These are phyloP conservation scores for Starmerella scarabaei DNA, from an alignment of 805 yeast species.

Conservation along the genomic window DNA sequence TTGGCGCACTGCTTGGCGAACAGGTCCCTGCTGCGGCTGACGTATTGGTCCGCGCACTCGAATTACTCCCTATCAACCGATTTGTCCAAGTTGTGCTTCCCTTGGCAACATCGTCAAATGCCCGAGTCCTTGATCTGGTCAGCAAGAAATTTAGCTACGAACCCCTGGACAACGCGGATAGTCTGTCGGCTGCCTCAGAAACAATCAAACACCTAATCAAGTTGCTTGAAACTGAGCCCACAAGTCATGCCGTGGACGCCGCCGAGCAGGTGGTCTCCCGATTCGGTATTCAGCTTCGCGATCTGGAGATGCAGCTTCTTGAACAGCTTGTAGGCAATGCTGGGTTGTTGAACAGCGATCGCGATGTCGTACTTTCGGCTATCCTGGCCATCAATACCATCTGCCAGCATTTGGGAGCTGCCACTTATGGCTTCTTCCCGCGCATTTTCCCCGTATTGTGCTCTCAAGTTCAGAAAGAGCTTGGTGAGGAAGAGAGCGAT, in stretches of 20 bases:
- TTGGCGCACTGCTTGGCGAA: slow-evolving; percentile 24
- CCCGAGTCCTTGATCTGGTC: slow-evolving; percentile 49
- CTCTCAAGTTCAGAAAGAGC: slow-evolving; percentile 30
- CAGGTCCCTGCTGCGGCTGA: slow-evolving; percentile 29
- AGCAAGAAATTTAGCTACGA: slow-evolving; percentile 60
- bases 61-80: slow-evolving; percentile 59
- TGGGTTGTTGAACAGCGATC: slow-evolving; percentile 42
- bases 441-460: slow-evolving; percentile 68
- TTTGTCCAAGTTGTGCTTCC: slow-evolving; percentile 52
- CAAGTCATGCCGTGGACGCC: slow-evolving; percentile 14
- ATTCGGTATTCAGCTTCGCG: slow-evolving; percentile 38
- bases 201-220: slow-evolving; percentile 43
- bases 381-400: slow-evolving; percentile 58
- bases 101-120: slow-evolving; percentile 24
- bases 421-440: slow-evolving; percentile 72
- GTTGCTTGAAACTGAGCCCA: slow-evolving; percentile 1
- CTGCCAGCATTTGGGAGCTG: slow-evolving; percentile 67
- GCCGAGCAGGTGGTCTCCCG: slow-evolving; percentile 46
- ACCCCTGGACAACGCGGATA: slow-evolving; percentile 37
- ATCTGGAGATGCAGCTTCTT: slow-evolving; percentile 37
- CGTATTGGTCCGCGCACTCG: slow-evolving; percentile 49
- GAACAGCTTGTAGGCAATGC: slow-evolving; percentile 36
- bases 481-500: slow-evolving; percentile 24
- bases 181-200: slow-evolving; percentile 38
- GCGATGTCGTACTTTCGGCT: slow-evolving; percentile 61